Base-by-base conservation (phyloP, 1,139 yeast genomes). In the Saccharomycopsis phalli region DNA sequence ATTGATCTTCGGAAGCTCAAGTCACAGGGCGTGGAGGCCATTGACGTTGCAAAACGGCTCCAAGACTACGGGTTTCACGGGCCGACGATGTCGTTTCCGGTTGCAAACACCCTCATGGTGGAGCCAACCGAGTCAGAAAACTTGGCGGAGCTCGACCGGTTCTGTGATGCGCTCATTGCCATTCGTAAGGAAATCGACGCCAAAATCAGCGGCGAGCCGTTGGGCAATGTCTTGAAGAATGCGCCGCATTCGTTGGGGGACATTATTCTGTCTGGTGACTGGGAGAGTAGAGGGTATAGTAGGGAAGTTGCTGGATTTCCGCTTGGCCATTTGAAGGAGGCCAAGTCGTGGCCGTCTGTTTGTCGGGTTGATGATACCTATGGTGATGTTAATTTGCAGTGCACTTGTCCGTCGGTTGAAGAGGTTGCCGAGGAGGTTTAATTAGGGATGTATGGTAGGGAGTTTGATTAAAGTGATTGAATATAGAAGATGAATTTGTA, bases 11-110 rank as follows among this genome's bases (percentile, higher is more conserved):
- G 97, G 60, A 87, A 81, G 38, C 84, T 81, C 67, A 87, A 88
- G 64, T 62, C 71, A 2, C 49, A 62, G 22, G 95, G 95, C 17
- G 67, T 91, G 45, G 97, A 91, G 61, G 97, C 96, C 20, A 86
- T 88, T 54, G 98, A 91, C 59, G 79, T 91, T 47, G 97, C 98
- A 46, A 91, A 91, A 68, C 76, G 98, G 61, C 72, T 91, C 48
- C 97, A 91, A 63, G 98, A 91, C 63, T 91, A 88, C 58, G 96
- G 97, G 1, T 91, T 91, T 78, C 98, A 91, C 61, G 96, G 96
- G 1, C 98, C 98, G 51, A 91, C 98, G 37, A 79, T 91, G 86
- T 91, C 97, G 1, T 91, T 93, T 83, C 98, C 98, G 18, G 95
- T 91, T 40, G 88, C 96, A 10, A 94, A 94, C 47, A 91, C 98